Evolutionary conservation across 805 yeast genomes (phyloP).

Genomic region (Wickerhamomyces chambardii): DNA sequence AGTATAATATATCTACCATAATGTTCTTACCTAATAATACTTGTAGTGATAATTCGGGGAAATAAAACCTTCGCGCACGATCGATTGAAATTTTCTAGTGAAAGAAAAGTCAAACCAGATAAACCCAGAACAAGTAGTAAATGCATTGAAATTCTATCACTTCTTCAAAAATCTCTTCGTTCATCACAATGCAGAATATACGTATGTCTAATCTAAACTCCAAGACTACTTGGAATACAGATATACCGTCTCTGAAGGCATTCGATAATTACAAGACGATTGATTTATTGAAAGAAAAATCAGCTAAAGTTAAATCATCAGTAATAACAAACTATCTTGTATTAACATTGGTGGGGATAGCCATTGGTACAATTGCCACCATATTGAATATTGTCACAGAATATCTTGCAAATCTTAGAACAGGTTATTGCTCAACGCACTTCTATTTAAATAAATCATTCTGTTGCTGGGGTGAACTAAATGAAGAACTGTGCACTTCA

Average conservation of each 20-base stretch:
- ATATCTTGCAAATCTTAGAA: conserved; percentile 70
- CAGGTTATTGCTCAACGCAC: conserved; percentile 67
- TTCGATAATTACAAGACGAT: conserved; percentile 58
- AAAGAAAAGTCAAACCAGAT: too few relatives aligned
- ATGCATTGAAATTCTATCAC: too few relatives aligned
- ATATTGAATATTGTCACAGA: conserved; percentile 74
- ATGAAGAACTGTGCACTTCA: conserved; percentile 38
- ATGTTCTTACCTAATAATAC: too few relatives aligned
- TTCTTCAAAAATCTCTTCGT: too few relatives aligned
- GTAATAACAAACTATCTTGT: conserved; percentile 50
- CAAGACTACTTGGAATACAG: neutral
- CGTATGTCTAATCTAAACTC: neutral
- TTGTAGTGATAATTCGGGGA: too few relatives aligned
- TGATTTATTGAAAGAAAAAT: conserved; percentile 62
- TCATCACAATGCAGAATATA: too few relatives aligned
- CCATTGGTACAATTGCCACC: conserved; percentile 81
- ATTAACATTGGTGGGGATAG: conserved; percentile 63
- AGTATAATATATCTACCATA: neutral
- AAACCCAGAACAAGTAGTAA: too few relatives aligned
- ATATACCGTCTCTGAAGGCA: conserved; percentile 21
- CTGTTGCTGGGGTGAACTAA: conserved; percentile 68
- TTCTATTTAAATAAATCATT: conserved; percentile 66
- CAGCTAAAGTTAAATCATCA: conserved; percentile 10
- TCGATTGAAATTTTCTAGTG: too few relatives aligned
- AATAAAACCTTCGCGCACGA: too few relatives aligned